These are phyloP conservation scores for Alternaria ventricosa DNA, from an alignment of 2,329 filamentous ascomycete species.

Conservation along the genomic window DNA sequence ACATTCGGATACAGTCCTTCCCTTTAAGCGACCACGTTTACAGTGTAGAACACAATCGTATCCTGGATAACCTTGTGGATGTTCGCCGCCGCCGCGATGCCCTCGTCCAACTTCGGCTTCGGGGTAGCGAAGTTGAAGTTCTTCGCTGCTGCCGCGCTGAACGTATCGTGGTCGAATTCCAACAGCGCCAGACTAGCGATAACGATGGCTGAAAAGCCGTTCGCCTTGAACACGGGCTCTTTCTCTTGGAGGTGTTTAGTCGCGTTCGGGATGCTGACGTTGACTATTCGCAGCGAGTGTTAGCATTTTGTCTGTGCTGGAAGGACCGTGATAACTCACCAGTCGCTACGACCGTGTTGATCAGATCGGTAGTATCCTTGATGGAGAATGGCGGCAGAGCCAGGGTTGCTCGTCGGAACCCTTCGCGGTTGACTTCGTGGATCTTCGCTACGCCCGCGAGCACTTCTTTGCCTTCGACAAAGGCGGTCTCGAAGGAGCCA, in stretches of 20 bases:
- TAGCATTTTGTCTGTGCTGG: neutral
- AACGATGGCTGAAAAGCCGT: constrained; percentile 7
- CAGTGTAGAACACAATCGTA: constrained; percentile 18
- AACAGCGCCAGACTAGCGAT: constrained; percentile 23
- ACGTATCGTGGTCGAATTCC: constrained; percentile 25
- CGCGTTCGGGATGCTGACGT: constrained; percentile 18
- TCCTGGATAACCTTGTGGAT: constrained; percentile 25
- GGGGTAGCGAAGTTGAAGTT: constrained; percentile 13
- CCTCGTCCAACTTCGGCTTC: constrained; percentile 14
- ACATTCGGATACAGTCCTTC: neutral
- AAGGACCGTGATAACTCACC: constrained; percentile 3
- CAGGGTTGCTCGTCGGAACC: constrained; percentile 17
- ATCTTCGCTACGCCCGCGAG: constrained; percentile 24
- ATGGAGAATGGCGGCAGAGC: constrained; percentile 13
- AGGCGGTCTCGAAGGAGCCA: constrained; percentile 4
- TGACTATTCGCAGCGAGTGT: constrained; percentile 5
- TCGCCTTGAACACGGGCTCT: constrained; percentile 14
- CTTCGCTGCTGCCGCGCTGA: constrained; percentile 18
- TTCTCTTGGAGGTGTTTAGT: constrained; percentile 18
- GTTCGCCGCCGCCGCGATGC: constrained; percentile 17
- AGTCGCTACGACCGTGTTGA: constrained; percentile 15
- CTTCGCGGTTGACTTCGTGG: constrained; percentile 24
- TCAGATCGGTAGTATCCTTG: constrained; percentile 7
- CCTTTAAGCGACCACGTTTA: neutral
- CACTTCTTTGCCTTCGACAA: constrained; percentile 21